Evolutionary conservation across 495 filamentous ascomycete species (phyloP).

Genomic region (Penicillium herquei): DNA sequence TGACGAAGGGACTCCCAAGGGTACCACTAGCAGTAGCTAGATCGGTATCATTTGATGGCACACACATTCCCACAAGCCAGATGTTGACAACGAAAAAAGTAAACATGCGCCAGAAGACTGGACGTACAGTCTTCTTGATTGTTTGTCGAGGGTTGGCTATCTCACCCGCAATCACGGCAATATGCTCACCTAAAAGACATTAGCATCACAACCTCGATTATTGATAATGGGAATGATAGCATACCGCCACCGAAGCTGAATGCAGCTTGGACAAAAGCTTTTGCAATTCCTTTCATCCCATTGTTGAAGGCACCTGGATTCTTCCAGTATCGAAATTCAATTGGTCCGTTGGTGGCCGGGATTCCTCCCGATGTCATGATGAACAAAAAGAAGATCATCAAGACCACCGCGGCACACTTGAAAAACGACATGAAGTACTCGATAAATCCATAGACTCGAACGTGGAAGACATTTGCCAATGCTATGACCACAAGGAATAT

Average conservation of each 20-base stretch:
- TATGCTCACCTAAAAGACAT: slow-evolving; percentile 20
- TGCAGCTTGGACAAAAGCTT: slow-evolving; percentile 28
- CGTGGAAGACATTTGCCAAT: slow-evolving; percentile 22
- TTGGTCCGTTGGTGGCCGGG: slow-evolving; percentile 24
- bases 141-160: slow-evolving; percentile 23
- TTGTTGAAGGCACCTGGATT: slow-evolving; percentile 30
- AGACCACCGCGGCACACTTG: slow-evolving; percentile 23
- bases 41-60: slow-evolving; percentile 21
- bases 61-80: slow-evolving; percentile 32
- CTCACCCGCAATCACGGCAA: slow-evolving; percentile 31
- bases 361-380: slow-evolving; percentile 34
- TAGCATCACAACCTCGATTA: not conserved
- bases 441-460: slow-evolving; percentile 26
- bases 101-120: slow-evolving; percentile 34
- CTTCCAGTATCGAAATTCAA: slow-evolving; percentile 30
- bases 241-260: slow-evolving; percentile 32
- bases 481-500: slow-evolving; percentile 25
- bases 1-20: slow-evolving; percentile 28
- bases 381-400: slow-evolving; percentile 34
- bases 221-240: not conserved
- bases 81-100: slow-evolving; percentile 33
- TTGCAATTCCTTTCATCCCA: slow-evolving; percentile 32
- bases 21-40: slow-evolving; percentile 25
- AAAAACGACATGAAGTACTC: slow-evolving; percentile 33
- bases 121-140: slow-evolving; percentile 27